Conservation (phyloP, 331 rosid species). For the Rhamnella rubrinervis region DNA sequence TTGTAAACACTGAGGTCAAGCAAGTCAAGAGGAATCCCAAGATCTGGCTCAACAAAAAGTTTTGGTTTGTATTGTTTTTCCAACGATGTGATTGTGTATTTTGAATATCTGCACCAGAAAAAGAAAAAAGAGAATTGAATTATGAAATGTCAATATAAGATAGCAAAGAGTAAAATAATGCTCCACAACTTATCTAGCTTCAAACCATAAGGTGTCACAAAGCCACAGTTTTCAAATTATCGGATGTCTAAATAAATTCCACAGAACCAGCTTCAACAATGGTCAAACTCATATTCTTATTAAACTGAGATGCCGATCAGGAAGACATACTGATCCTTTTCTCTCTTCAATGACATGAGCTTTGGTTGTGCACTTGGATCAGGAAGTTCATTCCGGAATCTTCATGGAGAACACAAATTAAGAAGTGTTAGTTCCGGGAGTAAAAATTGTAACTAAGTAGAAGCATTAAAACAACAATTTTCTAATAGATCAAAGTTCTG, state of each 20-base stretch:
- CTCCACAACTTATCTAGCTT: neutral
- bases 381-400: slow-evolving; percentile 98
- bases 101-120: slow-evolving; percentile 64
- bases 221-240: neutral
- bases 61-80: slow-evolving; percentile 96
- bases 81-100: slow-evolving; percentile 82
- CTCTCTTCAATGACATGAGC: slow-evolving; percentile 86
- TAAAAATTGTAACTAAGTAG: neutral
- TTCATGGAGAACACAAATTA: slow-evolving; percentile 33
- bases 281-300: neutral
- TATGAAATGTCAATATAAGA: neutral
- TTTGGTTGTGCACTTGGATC: slow-evolving; percentile 99
- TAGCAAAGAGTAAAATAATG: neutral
- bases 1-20: slow-evolving; percentile 98
- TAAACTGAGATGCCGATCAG: slow-evolving; percentile 8
- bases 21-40: slow-evolving; percentile 97
- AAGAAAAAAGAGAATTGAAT: neutral
- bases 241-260: neutral
- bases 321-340: slow-evolving; percentile 80
- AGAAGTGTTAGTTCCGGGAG: slow-evolving; percentile 31
- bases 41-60: slow-evolving; percentile 96
- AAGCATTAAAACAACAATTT: neutral
- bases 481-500: neutral
- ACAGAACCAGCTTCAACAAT: neutral
- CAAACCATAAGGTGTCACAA: neutral